These are phyloP conservation scores for Tubosaeta sp. DNA, from an alignment of 768 basidiomycete genomes.

Conservation along the genomic window DNA sequence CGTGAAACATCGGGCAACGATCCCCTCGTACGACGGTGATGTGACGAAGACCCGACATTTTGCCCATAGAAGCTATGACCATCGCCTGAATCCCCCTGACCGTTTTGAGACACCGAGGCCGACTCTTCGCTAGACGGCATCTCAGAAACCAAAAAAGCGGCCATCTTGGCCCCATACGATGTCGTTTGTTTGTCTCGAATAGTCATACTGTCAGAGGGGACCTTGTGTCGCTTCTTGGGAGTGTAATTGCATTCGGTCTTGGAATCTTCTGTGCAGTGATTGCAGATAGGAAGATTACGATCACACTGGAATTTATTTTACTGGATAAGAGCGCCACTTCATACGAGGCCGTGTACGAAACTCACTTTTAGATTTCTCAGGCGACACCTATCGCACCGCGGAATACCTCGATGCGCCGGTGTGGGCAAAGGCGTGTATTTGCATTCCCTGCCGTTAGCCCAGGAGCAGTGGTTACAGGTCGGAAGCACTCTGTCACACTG, in stretches of 20 bases:
- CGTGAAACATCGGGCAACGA: constrained; percentile 22
- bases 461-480: constrained; percentile 68
- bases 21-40: constrained; percentile 20
- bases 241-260: constrained; percentile 66
- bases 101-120: constrained; percentile 8
- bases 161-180: constrained; percentile 44
- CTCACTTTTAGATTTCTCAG: constrained; percentile 61
- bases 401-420: constrained; percentile 71
- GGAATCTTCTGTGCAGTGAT: constrained; percentile 53
- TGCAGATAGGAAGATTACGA: constrained; percentile 66
- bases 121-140: constrained; percentile 32
- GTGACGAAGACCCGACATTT: constrained; percentile 39
- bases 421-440: constrained; percentile 72
- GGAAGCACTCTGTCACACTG: constrained; percentile 72
- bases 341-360: neutral
- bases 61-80: constrained; percentile 46
- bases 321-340: neutral
- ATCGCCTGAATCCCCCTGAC: constrained; percentile 25
- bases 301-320: constrained; percentile 48
- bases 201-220: constrained; percentile 39
- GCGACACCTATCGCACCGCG: constrained; percentile 69
- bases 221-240: constrained; percentile 63
- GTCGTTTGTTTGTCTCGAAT: constrained; percentile 34
- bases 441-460: constrained; percentile 60
- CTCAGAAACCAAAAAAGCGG: constrained; percentile 46